Conservation (phyloP, 805 yeast genomes). For the Kodamaea laetipori region DNA sequence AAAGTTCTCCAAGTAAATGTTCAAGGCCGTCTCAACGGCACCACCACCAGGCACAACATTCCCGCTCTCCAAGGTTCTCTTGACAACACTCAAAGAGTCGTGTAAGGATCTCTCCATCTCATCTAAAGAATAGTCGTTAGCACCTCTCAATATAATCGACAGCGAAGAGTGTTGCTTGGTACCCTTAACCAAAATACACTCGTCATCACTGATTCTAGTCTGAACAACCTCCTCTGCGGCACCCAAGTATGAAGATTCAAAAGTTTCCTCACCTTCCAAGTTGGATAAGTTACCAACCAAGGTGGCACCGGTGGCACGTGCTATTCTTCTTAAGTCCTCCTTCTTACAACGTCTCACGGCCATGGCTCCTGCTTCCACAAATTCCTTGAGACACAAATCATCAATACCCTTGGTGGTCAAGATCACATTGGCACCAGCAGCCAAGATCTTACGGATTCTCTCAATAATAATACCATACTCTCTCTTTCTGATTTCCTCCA, state of each 20-base stretch:
- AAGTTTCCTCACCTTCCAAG: slow-evolving; percentile 93
- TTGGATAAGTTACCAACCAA: slow-evolving; percentile 84
- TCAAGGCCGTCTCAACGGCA: slow-evolving; percentile 95
- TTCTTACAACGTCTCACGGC: slow-evolving; percentile 96
- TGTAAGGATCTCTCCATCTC: slow-evolving; percentile 98
- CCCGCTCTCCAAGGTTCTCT: slow-evolving; percentile 94
- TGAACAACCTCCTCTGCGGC: slow-evolving; percentile 89
- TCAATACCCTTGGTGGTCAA: slow-evolving; percentile 94
- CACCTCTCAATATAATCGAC: slow-evolving; percentile 91
- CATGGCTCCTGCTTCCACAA: slow-evolving; percentile 89
- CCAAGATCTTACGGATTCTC: slow-evolving; percentile 76
- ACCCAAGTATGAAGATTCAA: slow-evolving; percentile 83
- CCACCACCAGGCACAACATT: slow-evolving; percentile 98
- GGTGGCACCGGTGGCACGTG: slow-evolving; percentile 97
- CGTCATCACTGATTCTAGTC: slow-evolving; percentile 91
- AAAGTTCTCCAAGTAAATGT: slow-evolving; percentile 91
- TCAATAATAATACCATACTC: slow-evolving; percentile 86
- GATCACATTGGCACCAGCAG: slow-evolving; percentile 90
- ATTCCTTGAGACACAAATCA: slow-evolving; percentile 86
- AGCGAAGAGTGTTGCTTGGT: slow-evolving; percentile 89
- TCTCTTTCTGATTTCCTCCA: slow-evolving; percentile 87
- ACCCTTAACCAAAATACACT: slow-evolving; percentile 89
- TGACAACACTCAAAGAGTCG: slow-evolving; percentile 91
- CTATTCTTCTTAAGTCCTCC: slow-evolving; percentile 95
- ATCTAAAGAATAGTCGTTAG: slow-evolving; percentile 92